Evolutionary conservation across 2,329 filamentous ascomycete genomes (phyloP).

Genomic region (Aspergillus ustus): DNA sequence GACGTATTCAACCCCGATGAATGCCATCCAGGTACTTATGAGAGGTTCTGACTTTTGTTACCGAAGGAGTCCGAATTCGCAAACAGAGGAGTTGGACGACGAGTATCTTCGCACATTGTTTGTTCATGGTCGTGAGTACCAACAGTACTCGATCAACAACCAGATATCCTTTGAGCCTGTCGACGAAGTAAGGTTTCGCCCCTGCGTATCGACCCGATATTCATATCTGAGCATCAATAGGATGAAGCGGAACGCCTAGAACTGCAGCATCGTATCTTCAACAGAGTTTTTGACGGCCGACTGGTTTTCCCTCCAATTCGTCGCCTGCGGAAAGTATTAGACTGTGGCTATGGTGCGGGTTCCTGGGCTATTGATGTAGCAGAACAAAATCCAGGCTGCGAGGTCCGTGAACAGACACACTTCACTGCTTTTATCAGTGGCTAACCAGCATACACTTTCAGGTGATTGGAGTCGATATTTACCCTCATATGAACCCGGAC

Average conservation of each 20-base stretch:
- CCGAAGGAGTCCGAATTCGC: constrained; percentile 49
- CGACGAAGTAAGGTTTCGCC: constrained; percentile 63
- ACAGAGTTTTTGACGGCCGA: constrained; percentile 66
- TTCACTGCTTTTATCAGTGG: background rate
- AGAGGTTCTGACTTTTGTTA: constrained; percentile 32
- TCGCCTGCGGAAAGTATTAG: constrained; percentile 64
- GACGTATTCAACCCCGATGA: constrained; percentile 32
- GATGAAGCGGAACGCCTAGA: constrained; percentile 70
- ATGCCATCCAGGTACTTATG: constrained; percentile 5
- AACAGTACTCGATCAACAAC: constrained; percentile 68
- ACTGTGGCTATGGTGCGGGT: constrained; percentile 74
- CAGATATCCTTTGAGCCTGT: constrained; percentile 70
- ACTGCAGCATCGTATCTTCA: constrained; percentile 66
- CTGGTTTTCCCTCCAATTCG: constrained; percentile 72
- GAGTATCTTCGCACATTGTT: constrained; percentile 63
- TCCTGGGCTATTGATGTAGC: constrained; percentile 74
- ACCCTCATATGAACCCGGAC: constrained; percentile 70
- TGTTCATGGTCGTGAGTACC: constrained; percentile 68
- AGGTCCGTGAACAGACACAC: constrained; percentile 54
- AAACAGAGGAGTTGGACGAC: constrained; percentile 59
- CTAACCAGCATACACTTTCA: constrained; percentile 41
- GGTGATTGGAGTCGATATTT: constrained; percentile 74
- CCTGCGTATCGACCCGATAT: constrained; percentile 5
- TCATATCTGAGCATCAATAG: constrained; percentile 48
- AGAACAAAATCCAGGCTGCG: constrained; percentile 64